Evolutionary conservation across 2,329 filamentous ascomycete species (phyloP), one percentile per base, ranked within the genome.

Genomic region (Chaetomium strumarium): DNA sequence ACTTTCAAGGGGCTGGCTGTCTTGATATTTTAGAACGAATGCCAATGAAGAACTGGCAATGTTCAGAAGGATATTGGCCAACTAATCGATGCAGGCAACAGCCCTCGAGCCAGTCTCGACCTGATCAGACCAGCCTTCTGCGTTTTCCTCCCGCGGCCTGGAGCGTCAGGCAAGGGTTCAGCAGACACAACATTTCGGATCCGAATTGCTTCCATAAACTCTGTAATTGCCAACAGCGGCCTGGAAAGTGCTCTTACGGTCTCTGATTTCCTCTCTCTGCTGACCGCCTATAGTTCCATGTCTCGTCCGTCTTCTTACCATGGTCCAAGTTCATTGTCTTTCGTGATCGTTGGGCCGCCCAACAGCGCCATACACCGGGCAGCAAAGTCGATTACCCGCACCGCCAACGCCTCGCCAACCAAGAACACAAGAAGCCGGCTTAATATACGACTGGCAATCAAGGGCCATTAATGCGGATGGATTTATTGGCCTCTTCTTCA

Each of bases 381-480:
- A 39, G 31, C 38, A 20, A 17, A 24, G 34, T 43, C 34, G 33
- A 46, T 53, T 54, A 50, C 42, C 43, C 41, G 49, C 37, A 24
- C 44, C 34, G 38, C 17, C 14, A 17, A 30, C 36, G 40, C 24
- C 37, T 48, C 47, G 41, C 42, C 48, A 51, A 52, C 52, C 52
- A 49, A 30, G 14, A n/a, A 41, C 31, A 24, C 16, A 38, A 36
- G 40, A 36, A 53, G n/a, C 29, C 34, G 42, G 46, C 43, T 54
- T 58, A 57, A 61, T 59, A 52, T 58, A 55, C 45, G 52, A 36
- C 51, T 39, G 29, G 42, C 52, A 62, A 60, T 58, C 48, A 60
- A 51, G 34, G 24, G 17, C 33, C 20, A 56, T 60, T 55, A 58
- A 57, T 38, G 29, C 49, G 55, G 44, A 55, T 56, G 44, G 50